Conservation (phyloP, 768 basidiomycete species). For the Russula compacta region DNA sequence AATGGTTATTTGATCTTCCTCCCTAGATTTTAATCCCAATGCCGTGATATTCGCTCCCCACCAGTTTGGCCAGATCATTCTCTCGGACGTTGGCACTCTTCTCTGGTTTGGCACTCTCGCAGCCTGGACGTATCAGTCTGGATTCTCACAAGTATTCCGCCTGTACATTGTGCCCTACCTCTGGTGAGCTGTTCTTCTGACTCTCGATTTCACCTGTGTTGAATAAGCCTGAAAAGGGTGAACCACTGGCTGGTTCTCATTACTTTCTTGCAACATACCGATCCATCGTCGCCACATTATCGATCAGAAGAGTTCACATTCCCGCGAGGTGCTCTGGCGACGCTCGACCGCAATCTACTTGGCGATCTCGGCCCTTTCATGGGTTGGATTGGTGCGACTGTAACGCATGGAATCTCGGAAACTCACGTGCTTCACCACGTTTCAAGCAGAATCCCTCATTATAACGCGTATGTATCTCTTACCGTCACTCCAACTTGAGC, state of each 20-base stretch:
- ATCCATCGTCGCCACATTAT: constrained; percentile 91
- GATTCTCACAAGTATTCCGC: constrained; percentile 65
- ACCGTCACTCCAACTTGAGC: not conserved
- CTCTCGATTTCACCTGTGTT: not conserved
- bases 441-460: constrained; percentile 93
- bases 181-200: constrained; percentile 36
- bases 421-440: constrained; percentile 92
- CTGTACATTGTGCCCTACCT: constrained; percentile 86
- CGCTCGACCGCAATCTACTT: constrained; percentile 76
- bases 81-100: constrained; percentile 76
- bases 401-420: constrained; percentile 90
- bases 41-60: constrained; percentile 76
- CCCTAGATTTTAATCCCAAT: constrained; percentile 65
- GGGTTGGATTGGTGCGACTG: constrained; percentile 77
- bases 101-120: constrained; percentile 57
- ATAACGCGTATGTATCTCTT: constrained; percentile 50
- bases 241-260: constrained; percentile 96
- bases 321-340: constrained; percentile 85
- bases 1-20: not conserved
- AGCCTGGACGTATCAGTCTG: constrained; percentile 48
- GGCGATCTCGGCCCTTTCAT: constrained; percentile 71
- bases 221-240: constrained; percentile 36
- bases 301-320: constrained; percentile 85
- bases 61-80: constrained; percentile 64
- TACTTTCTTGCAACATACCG: constrained; percentile 99